Percentiles rank a stretch among this genome's conserved stretches.
Evolutionary conservation across 2,329 filamentous ascomycete genomes (phyloP).

Genomic region (Diaporthe citri): DNA sequence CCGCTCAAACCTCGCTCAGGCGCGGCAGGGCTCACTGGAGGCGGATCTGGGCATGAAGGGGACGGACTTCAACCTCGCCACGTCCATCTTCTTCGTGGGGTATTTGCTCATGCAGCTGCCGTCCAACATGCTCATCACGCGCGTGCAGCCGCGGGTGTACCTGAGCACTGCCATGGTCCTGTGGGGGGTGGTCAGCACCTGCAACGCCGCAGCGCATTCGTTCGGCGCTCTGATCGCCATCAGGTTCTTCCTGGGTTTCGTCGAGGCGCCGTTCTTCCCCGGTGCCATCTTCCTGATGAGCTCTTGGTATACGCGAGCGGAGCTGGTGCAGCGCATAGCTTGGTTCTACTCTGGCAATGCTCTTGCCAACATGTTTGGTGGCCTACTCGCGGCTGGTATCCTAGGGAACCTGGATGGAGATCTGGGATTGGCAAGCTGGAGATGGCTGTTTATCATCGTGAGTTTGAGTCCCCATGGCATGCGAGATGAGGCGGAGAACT

Average conservation of each 20-base stretch:
- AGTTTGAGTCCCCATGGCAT: constrained; percentile 29
- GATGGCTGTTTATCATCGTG: constrained; percentile 50
- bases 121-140: constrained; percentile 67
- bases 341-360: constrained; percentile 61
- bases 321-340: constrained; percentile 60
- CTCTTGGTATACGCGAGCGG: constrained; percentile 58
- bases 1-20: constrained; percentile 65
- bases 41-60: constrained; percentile 65
- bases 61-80: constrained; percentile 69
- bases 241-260: constrained; percentile 62
- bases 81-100: constrained; percentile 68
- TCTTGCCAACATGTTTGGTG: constrained; percentile 64
- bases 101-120: constrained; percentile 74
- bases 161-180: constrained; percentile 61
- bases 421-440: constrained; percentile 49
- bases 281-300: constrained; percentile 61
- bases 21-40: constrained; percentile 66
- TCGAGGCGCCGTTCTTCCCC: constrained; percentile 63
- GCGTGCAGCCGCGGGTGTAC: constrained; percentile 65
- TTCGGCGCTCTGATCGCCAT: constrained; percentile 59
- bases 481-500: background rate
- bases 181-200: constrained; percentile 56
- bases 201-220: constrained; percentile 60
- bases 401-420: constrained; percentile 54
- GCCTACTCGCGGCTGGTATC: constrained; percentile 63